These are phyloP conservation scores for Phenoliferia sp. DNA, from an alignment of 1,284 basidiomycete genomes.

Conservation along the genomic window DNA sequence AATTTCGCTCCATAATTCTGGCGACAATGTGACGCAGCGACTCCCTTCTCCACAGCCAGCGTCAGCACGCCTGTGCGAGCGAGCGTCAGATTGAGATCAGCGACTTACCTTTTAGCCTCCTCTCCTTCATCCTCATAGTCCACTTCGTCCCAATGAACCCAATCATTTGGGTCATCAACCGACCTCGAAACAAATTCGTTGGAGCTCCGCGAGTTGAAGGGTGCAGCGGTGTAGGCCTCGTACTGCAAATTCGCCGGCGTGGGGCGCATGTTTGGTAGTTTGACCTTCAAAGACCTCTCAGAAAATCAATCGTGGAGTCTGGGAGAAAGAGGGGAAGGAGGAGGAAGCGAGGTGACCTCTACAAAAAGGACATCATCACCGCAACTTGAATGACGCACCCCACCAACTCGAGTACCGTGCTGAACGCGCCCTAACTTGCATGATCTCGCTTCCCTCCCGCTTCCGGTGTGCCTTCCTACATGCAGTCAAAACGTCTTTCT, in stretches of 20 bases:
- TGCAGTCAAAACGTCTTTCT: too few species aligned
- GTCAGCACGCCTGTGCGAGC: background rate
- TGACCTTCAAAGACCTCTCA: too few species aligned
- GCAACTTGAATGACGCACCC: too few species aligned
- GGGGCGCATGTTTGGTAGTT: background rate
- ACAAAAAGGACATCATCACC: too few species aligned
- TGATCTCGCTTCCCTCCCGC: too few species aligned
- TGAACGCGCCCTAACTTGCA: too few species aligned
- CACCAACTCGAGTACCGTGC: too few species aligned
- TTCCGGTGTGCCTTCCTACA: too few species aligned
- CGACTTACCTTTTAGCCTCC: background rate
- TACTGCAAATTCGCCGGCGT: background rate
- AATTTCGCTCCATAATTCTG: background rate
- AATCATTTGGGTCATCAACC: background rate
- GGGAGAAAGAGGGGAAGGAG: too few species aligned
- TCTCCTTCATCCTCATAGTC: background rate
- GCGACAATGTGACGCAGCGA: background rate
- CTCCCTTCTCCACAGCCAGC: background rate
- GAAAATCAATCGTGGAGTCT: too few species aligned
- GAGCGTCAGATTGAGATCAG: background rate
- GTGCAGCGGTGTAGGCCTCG: background rate
- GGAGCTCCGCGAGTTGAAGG: background rate
- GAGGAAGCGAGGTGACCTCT: too few species aligned
- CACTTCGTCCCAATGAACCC: background rate
- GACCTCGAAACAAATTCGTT: background rate